A percentile compares a stretch with the other conserved stretches of the same genome.
Evolutionary conservation across 1,284 basidiomycete genomes (phyloP).

Genomic region (Papiliotrema nemorosa): DNA sequence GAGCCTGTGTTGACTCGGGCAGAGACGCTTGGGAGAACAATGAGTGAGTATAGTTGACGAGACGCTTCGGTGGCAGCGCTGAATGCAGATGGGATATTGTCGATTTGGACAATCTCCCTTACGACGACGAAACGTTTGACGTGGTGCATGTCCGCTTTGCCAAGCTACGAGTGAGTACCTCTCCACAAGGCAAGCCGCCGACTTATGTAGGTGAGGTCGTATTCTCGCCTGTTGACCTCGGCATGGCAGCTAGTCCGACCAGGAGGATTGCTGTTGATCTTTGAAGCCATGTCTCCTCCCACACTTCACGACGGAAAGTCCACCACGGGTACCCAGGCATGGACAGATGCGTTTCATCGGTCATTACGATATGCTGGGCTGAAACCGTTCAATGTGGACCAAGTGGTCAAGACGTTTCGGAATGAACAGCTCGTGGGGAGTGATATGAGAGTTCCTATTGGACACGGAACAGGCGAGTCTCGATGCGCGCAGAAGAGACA

Average conservation of each 20-base stretch:
- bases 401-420: constrained; percentile 9
- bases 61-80: too few species aligned
- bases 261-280: constrained; percentile 18
- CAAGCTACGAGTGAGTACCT: constrained; percentile 7
- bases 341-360: constrained; percentile 25
- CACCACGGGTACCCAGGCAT: constrained; percentile 11
- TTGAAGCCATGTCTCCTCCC: constrained; percentile 14
- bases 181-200: neutral
- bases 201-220: constrained; percentile 10
- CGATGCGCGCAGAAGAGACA: constrained; percentile 6
- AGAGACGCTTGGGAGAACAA: constrained; percentile 13
- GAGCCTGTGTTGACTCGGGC: too few species aligned
- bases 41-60: constrained; percentile 12
- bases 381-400: constrained; percentile 13
- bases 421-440: constrained; percentile 14
- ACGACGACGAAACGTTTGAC: constrained; percentile 11
- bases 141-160: constrained; percentile 22
- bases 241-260: constrained; percentile 11
- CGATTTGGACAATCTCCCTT: constrained; percentile 13
- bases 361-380: constrained; percentile 41
- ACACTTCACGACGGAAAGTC: constrained; percentile 1
- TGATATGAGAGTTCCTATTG: constrained; percentile 23
- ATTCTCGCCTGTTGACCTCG: constrained; percentile 3
- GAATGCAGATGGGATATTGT: constrained; percentile 12
- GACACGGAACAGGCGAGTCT: constrained; percentile 16